A percentile compares a stretch with the other conserved stretches of the same genome.
Conservation (phyloP, 768 basidiomycete species). For the Pleurotus ostreatus region DNA sequence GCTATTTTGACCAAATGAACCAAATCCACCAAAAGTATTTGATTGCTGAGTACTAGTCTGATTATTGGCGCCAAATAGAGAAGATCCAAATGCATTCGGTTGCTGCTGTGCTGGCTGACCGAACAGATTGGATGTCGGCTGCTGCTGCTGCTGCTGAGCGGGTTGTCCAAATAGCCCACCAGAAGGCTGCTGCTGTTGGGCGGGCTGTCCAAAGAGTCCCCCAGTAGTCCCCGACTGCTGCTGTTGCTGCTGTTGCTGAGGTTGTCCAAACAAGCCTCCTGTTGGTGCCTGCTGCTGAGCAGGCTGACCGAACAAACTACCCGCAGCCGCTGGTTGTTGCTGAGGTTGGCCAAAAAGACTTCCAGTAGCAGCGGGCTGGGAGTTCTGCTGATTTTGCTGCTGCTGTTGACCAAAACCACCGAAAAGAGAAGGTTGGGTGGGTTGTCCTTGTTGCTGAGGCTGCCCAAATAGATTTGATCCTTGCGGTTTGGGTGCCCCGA, state of each 20-base stretch:
- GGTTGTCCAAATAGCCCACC: constrained; percentile 26
- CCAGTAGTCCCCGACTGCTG: constrained; percentile 19
- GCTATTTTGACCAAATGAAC: constrained; percentile 7
- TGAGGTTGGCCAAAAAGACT: constrained; percentile 25
- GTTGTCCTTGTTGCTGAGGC: constrained; percentile 22
- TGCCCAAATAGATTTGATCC: constrained; percentile 20
- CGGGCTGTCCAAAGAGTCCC: constrained; percentile 16
- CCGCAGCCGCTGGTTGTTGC: constrained; percentile 18
- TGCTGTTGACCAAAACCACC: constrained; percentile 14
- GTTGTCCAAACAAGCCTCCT: constrained; percentile 31
- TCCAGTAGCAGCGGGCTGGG: constrained; percentile 11
- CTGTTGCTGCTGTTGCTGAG: constrained; percentile 23
- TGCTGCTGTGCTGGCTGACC: constrained; percentile 13
- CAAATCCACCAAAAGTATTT: constrained; percentile 12
- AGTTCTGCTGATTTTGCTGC: constrained; percentile 18
- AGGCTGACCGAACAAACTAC: constrained; percentile 25
- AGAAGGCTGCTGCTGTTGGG: constrained; percentile 17
- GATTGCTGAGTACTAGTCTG: constrained; percentile 16
- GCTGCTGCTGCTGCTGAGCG: constrained; percentile 12
- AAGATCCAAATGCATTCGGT: constrained; percentile 14
- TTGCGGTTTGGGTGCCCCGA: constrained; percentile 27
- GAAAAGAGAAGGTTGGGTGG: constrained; percentile 11
- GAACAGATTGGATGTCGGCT: constrained; percentile 11
- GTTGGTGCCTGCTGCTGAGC: constrained; percentile 29
- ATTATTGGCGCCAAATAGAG: constrained; percentile 17